Evolutionary conservation across 371 early-diverging fungal species (phyloP).

Genomic region (Mortierella sp.): DNA sequence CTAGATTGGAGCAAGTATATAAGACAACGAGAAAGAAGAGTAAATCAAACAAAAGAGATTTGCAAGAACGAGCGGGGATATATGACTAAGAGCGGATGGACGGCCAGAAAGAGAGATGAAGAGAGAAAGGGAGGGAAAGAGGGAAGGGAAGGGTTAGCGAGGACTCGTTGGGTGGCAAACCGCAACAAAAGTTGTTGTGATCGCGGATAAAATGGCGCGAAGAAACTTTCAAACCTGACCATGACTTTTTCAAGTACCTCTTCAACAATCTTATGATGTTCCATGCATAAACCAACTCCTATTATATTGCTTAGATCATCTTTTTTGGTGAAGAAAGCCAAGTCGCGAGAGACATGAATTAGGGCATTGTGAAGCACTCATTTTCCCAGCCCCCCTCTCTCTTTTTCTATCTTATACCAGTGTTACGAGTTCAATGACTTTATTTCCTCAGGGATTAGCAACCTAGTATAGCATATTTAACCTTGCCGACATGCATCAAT

Average conservation of each 20-base stretch:
- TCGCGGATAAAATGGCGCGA: not conserved
- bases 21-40: not conserved
- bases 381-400: not conserved
- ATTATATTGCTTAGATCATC: no score
- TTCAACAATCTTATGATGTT: no score
- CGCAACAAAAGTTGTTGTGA: slow-evolving; percentile 6
- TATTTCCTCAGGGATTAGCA: not conserved
- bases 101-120: not conserved
- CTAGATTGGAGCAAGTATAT: slow-evolving; percentile 1
- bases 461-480: not conserved
- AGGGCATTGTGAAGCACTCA: not conserved
- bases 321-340: not conserved
- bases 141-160: not conserved
- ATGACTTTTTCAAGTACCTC: not conserved
- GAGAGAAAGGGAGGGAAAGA: not conserved
- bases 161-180: not conserved
- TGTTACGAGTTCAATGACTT: not conserved
- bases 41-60: not conserved
- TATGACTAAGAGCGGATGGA: not conserved
- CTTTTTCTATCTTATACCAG: not conserved
- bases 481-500: not conserved
- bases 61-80: not conserved
- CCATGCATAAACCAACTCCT: no score
- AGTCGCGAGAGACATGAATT: slow-evolving; percentile 1
- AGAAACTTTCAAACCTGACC: slow-evolving; percentile 30